These are phyloP conservation scores for Naganishia vaughanmartiniae DNA, from an alignment of 768 basidiomycete genomes.

Conservation along the genomic window DNA sequence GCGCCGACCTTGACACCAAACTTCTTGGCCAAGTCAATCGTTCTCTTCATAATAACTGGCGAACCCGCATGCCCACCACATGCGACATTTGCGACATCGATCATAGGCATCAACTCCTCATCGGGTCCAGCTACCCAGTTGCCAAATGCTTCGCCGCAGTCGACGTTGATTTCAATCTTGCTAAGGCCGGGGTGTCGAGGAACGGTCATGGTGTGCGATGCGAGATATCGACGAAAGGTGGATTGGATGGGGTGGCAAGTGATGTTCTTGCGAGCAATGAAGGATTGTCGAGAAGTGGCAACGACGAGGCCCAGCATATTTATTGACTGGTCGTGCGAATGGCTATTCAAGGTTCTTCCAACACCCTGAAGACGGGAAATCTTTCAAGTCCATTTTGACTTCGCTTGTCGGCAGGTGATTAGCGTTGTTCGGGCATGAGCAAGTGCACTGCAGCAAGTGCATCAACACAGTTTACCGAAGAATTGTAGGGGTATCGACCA, in stretches of 20 bases:
- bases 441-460: no score
- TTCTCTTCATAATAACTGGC: slow-evolving; percentile 66
- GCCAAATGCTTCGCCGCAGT: slow-evolving; percentile 40
- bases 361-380: background rate
- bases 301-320: slow-evolving; percentile 1
- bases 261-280: background rate
- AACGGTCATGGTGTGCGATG: slow-evolving; percentile 10
- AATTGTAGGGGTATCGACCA: background rate
- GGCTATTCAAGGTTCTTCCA: no score
- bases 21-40: slow-evolving; percentile 61
- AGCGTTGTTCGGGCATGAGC: background rate
- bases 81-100: slow-evolving; percentile 64
- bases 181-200: slow-evolving; percentile 14
- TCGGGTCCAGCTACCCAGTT: slow-evolving; percentile 38
- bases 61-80: slow-evolving; percentile 70
- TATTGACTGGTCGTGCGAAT: background rate
- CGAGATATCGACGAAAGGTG: background rate
- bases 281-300: background rate
- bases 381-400: background rate
- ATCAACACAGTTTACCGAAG: no score
- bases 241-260: no score
- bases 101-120: slow-evolving; percentile 46
- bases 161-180: slow-evolving; percentile 41
- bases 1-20: slow-evolving; percentile 64
- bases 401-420: background rate